Base-by-base conservation (phyloP, 2,329 filamentous ascomycete genomes). In the Aspergillus pseudotamarii region DNA sequence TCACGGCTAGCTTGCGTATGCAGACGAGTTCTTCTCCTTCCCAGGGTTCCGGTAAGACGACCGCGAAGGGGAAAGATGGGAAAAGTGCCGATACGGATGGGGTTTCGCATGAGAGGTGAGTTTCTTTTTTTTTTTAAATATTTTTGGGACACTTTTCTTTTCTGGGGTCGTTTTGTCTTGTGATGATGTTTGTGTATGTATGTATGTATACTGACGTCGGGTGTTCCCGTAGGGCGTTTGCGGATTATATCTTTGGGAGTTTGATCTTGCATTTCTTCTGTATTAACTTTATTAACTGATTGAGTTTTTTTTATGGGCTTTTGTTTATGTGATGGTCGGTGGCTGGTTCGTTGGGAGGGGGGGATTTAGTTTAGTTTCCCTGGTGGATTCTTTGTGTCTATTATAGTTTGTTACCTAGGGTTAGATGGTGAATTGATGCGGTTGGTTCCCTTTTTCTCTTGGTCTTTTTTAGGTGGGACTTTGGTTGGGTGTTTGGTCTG, bases 191-290 rank as follows among this genome's bases (percentile, higher is more conserved):
- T 32, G 12, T 30, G 16, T 19, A 4, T 19, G 19, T 19, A 19
- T 30, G 16, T 19, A 4, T 19, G 19, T 19, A 19, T 55, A 56
- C 30, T 56, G 57, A 9, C 26, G 30, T 59, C 19, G 70, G 50
- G 6, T 19, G 57, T 4, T 41, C 60, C 61, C 70, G 23, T 58
- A 96, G 93, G 78, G 94, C 95, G 45, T 99, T 99, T 79, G 94
- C 95, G 75, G 95, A 99, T 82, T 99, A 91, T 76, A 86, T 99
- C 64, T 92, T 97, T 72, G 95, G 94, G 77, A 97, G 94, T 79
- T 79, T 99, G 78, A 92, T 98, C 77, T 82, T 98, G 78, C 95
- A 99, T 83, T 97, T 98, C 83, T 99, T 99, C 85, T 97, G 94
- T 81, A 89, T 98, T 78, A 99, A 99, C 86, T 99, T 99, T 80